phyloP scores from a whole-genome alignment of 225 moss, liverwort and hornwort species.

The Pseudoscleropodium purum region DNA sequence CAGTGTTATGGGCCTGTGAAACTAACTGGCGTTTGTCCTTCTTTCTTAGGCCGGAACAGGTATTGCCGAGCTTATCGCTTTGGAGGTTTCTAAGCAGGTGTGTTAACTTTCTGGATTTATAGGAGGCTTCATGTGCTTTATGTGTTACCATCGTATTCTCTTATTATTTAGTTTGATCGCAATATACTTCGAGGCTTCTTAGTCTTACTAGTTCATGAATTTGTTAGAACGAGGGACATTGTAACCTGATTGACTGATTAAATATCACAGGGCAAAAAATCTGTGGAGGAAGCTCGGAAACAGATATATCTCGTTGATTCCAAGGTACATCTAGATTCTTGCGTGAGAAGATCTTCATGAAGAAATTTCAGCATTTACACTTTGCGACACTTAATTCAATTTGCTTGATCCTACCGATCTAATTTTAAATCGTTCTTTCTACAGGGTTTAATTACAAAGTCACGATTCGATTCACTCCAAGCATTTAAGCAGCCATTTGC shows the following conservation, averaged over 20 bases:
- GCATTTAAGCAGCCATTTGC: conserved; percentile 61
- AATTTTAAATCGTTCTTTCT: background rate
- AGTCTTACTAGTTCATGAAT: background rate
- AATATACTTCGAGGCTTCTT: background rate
- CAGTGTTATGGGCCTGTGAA: background rate
- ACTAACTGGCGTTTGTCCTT: background rate
- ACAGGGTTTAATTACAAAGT: conserved; percentile 66
- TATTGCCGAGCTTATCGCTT: conserved; percentile 69
- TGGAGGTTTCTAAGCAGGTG: conserved; percentile 67
- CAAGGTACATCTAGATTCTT: conserved; percentile 39
- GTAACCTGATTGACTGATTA: background rate
- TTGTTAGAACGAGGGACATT: background rate
- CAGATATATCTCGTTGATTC: conserved; percentile 65
- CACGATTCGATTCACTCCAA: conserved; percentile 47
- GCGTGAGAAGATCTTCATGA: background rate
- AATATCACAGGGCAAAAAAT: conserved; percentile 37
- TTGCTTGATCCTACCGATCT: background rate
- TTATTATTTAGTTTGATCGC: background rate
- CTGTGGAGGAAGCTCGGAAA: conserved; percentile 54
- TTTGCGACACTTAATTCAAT: background rate
- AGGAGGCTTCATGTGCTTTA: background rate
- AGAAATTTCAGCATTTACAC: background rate
- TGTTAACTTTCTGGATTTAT: background rate
- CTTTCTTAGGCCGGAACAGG: conserved; percentile 61
- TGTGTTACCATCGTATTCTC: background rate